Evolutionary conservation across 208 protist genomes (phyloP), one percentile per base, ranked within the genome.

Genomic region (Porcisia deanei): DNA sequence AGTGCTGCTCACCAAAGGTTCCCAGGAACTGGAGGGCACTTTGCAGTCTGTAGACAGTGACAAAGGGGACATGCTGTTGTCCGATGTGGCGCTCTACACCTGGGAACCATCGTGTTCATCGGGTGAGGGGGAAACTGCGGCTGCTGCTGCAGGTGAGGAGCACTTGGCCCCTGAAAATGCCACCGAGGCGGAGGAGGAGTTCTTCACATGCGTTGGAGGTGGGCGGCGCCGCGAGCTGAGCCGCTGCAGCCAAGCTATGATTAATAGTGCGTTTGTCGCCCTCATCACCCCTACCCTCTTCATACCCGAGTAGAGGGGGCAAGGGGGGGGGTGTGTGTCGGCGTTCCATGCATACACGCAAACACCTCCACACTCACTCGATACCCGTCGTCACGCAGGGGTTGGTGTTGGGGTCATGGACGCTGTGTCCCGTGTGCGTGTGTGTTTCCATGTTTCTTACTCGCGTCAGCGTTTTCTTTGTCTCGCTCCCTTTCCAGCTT

Each of bases 201-300:
- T 66, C 39, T 72, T 30, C 49, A 41, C 9, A 25, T 85, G 75
- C 70, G 60, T 47, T 49, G 85, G 85, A 8, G 87, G 87, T 49
- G 87, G 87, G 49, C 71, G 61, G n/a, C 81, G 88, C 1, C 63
- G 68, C 30, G 82, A 89, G 66, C 34, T 93, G 57, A 80, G 82
- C 6, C 86, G 83, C 2, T 89, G 81, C 52, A 64, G 58, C 0
- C 80, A 88, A 57, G 87, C 84, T 0, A 89, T 96, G 86, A 82
- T 96, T 22, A 96, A 89, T 64, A 94, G 89, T 70, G 75, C 77
- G 8, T 96, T 85, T 61, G 85, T 94, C 22, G 83, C 90, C 7
- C 71, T 92, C 55, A 90, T 96, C 73, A 88, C 92, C 6, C 92
- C 85, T 2, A 88, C 86, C 1, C 58, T 85, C 49, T 93, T 93